A percentile compares a stretch with the other conserved stretches of the same genome.
Conservation (phyloP, 106 monocot species). For the Triglochin maritima region DNA sequence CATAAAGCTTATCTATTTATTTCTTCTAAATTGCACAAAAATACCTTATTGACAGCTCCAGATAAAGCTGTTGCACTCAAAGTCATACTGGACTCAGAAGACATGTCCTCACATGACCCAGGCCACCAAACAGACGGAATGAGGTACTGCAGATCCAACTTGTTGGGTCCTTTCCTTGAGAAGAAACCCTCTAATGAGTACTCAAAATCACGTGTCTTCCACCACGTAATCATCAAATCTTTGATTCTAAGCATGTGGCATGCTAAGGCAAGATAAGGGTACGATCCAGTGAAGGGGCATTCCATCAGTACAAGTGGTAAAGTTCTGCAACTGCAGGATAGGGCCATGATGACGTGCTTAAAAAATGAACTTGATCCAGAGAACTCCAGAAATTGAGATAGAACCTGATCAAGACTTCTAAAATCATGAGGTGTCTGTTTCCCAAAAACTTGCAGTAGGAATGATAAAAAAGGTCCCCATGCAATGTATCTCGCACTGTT, state of each 20-base stretch:
- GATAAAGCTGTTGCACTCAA: slow-evolving; percentile 56
- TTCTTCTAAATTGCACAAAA: neutral
- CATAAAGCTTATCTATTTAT: no score
- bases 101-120: slow-evolving; percentile 71
- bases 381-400: slow-evolving; percentile 65
- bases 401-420: slow-evolving; percentile 36
- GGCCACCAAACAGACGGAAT: slow-evolving; percentile 97
- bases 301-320: slow-evolving; percentile 67
- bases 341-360: slow-evolving; percentile 48
- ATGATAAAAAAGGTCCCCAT: slow-evolving; percentile 41
- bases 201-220: slow-evolving; percentile 60
- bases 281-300: slow-evolving; percentile 81
- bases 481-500: slow-evolving; percentile 49
- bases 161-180: slow-evolving; percentile 72
- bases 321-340: slow-evolving; percentile 67
- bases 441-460: slow-evolving; percentile 54
- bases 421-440: slow-evolving; percentile 59
- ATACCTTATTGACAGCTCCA: slow-evolving; percentile 72
- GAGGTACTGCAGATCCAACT: slow-evolving; percentile 67
- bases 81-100: slow-evolving; percentile 70
- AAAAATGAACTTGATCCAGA: slow-evolving; percentile 39
- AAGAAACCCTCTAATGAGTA: slow-evolving; percentile 73
- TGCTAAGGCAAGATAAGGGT: slow-evolving; percentile 69
- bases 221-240: slow-evolving; percentile 71
- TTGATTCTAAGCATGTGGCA: slow-evolving; percentile 61